phyloP scores from a whole-genome alignment of 2,329 filamentous ascomycete species.

The Aspergillus persii region DNA sequence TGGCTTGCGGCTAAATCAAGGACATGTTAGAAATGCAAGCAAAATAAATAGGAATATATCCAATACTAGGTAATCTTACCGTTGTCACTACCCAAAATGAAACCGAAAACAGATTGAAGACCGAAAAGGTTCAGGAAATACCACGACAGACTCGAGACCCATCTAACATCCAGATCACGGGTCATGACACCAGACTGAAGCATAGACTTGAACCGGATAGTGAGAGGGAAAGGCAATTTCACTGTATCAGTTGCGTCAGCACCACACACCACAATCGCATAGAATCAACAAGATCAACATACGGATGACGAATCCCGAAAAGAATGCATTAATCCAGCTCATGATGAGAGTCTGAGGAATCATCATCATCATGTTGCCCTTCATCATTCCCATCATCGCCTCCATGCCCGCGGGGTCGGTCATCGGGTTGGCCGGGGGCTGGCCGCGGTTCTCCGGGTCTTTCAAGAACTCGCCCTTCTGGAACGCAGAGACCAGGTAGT shows the following conservation, averaged over 20 bases:
- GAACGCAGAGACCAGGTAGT: conserved; percentile 74
- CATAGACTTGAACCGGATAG: conserved; percentile 99
- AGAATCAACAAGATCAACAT: conserved; percentile 36
- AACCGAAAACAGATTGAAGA: conserved; percentile 94
- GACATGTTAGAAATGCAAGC: neutral
- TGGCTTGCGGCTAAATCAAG: conserved; percentile 73
- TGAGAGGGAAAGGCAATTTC: conserved; percentile 95
- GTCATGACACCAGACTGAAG: conserved; percentile 95
- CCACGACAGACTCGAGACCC: conserved; percentile 98
- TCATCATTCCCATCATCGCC: conserved; percentile 99
- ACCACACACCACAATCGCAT: neutral
- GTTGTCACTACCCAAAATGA: conserved; percentile 93
- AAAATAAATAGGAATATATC: neutral
- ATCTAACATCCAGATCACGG: conserved; percentile 91
- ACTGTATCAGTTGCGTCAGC: conserved; percentile 50
- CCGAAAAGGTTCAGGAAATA: conserved; percentile 98
- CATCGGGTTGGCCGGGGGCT: conserved; percentile 90
- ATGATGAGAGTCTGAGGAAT: conserved; percentile 98
- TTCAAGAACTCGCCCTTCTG: conserved; percentile 87
- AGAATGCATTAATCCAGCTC: conserved; percentile 99
- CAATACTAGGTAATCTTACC: conserved; percentile 55
- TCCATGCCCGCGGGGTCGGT: conserved; percentile 96
- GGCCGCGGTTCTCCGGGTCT: conserved; percentile 78
- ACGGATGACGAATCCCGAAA: conserved; percentile 97
- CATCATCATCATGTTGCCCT: conserved; percentile 99